Percentiles rank a stretch among this genome's conserved stretches.
These are phyloP conservation scores for Ceratocystis ficicola DNA, from an alignment of 2,329 filamentous ascomycete species.

Conservation along the genomic window DNA sequence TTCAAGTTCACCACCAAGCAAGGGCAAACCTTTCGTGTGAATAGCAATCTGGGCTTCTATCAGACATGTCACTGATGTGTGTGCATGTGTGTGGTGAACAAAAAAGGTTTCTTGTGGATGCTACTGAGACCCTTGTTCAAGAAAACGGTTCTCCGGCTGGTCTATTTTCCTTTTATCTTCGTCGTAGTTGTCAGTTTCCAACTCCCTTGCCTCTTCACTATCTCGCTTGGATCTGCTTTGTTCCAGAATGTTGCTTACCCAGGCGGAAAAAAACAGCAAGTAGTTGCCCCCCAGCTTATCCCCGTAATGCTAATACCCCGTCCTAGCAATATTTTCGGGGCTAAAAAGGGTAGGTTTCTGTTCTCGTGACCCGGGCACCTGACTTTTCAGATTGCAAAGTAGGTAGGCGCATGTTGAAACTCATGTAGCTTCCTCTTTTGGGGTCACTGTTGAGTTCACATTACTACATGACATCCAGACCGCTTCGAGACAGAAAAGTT, in stretches of 20 bases:
- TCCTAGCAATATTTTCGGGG: background rate
- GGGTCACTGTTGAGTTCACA: too few relatives aligned
- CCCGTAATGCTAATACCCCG: background rate
- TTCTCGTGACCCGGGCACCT: slow-evolving; percentile 10
- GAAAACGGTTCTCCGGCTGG: background rate
- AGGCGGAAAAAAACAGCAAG: background rate
- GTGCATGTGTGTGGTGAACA: background rate
- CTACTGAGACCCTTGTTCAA: background rate
- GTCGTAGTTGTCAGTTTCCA: background rate
- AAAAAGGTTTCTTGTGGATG: too few relatives aligned
- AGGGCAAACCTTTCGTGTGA: background rate
- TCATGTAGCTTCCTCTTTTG: background rate
- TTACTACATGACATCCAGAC: background rate
- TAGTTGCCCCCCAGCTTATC: background rate
- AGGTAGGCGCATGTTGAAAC: background rate
- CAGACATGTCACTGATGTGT: background rate
- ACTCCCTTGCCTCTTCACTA: background rate
- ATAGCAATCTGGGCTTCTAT: background rate
- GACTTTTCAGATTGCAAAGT: background rate
- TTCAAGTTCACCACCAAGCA: background rate
- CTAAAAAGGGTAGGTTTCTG: background rate
- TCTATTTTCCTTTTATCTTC: background rate
- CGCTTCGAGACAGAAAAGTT: background rate
- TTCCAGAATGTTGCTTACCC: background rate
- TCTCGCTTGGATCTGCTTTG: background rate